Percentiles rank a stretch among this genome's conserved stretches.
Evolutionary conservation across 768 basidiomycete species (phyloP).

Genomic region (Pisolithus orientalis): DNA sequence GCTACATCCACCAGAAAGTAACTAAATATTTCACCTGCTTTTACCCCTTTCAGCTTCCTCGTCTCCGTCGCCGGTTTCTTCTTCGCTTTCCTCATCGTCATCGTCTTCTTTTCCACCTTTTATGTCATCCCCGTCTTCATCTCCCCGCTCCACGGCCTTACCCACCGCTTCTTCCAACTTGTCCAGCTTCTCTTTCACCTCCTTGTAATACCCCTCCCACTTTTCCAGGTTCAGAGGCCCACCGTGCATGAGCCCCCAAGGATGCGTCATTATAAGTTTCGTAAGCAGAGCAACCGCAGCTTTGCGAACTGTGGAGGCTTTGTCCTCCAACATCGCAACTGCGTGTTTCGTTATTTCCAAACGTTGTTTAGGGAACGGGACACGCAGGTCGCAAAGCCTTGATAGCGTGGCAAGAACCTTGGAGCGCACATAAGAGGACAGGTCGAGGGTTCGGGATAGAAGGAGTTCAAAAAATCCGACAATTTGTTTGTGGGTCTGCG

Average conservation of each 20-base stretch:
- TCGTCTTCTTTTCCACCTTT: conserved; percentile 30
- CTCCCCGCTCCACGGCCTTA: conserved; percentile 47
- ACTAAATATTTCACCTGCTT: conserved; percentile 16
- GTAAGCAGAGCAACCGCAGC: conserved; percentile 70
- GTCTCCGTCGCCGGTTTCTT: conserved; percentile 38
- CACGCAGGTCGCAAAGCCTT: conserved; percentile 67
- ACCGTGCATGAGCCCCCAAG: conserved; percentile 80
- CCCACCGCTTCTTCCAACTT: conserved; percentile 65
- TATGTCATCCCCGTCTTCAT: conserved; percentile 28
- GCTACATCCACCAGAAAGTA: not conserved
- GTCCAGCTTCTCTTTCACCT: conserved; percentile 55
- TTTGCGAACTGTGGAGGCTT: conserved; percentile 83
- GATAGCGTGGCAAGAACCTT: conserved; percentile 78
- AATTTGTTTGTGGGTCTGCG: conserved; percentile 60
- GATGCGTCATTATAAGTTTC: conserved; percentile 78
- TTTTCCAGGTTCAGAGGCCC: conserved; percentile 66
- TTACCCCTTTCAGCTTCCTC: conserved; percentile 27
- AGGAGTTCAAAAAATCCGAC: conserved; percentile 77
- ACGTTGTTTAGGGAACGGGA: conserved; percentile 85
- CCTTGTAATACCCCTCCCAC: conserved; percentile 70
- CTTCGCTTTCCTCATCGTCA: conserved; percentile 28
- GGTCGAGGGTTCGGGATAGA: conserved; percentile 81
- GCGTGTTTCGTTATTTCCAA: conserved; percentile 71
- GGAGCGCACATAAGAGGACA: conserved; percentile 84
- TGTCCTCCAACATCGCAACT: conserved; percentile 80